Percentiles rank a stretch among this genome's conserved stretches.
Conservation (phyloP, 2,329 filamentous ascomycete species). For the Daldinia sp. region DNA sequence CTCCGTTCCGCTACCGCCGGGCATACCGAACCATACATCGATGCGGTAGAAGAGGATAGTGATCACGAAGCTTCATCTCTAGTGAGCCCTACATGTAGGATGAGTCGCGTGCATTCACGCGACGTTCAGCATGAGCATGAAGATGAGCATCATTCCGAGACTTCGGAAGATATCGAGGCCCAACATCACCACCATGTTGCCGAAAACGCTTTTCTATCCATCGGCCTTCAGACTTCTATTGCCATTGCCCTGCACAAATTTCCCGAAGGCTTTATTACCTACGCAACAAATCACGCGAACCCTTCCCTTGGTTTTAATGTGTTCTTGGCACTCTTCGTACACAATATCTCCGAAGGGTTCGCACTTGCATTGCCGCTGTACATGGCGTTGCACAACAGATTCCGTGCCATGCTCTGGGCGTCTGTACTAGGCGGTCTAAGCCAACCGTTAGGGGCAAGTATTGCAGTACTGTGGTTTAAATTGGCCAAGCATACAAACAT, state of each 20-base stretch:
- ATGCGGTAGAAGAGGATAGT: conserved; percentile 49
- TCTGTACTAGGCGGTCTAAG: conserved; percentile 85
- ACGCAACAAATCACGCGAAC: conserved; percentile 96
- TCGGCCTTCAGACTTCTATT: conserved; percentile 94
- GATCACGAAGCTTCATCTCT: conserved; percentile 41
- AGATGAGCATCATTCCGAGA: conserved; percentile 45
- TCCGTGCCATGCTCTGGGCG: conserved; percentile 86
- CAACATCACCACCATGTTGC: conserved; percentile 94
- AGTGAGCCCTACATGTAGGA: conserved; percentile 45
- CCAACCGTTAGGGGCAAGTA: conserved; percentile 85
- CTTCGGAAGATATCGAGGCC: conserved; percentile 59
- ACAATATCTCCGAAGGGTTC: conserved; percentile 98
- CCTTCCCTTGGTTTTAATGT: conserved; percentile 89
- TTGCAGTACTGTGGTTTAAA: conserved; percentile 89
- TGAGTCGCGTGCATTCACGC: conserved; percentile 49
- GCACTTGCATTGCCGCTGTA: conserved; percentile 93
- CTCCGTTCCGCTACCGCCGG: conserved; percentile 58
- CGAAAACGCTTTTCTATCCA: conserved; percentile 90
- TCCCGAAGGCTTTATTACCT: conserved; percentile 88
- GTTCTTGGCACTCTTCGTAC: conserved; percentile 95
- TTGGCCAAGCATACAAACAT: conserved; percentile 68
- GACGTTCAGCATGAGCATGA: conserved; percentile 43
- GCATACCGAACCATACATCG: conserved; percentile 49
- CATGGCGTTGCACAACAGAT: conserved; percentile 84
- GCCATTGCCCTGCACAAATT: conserved; percentile 97